These are phyloP conservation scores for Cyclostephanos invisitatus DNA, from an alignment of 108 stramenopile species.

Conservation along the genomic window DNA sequence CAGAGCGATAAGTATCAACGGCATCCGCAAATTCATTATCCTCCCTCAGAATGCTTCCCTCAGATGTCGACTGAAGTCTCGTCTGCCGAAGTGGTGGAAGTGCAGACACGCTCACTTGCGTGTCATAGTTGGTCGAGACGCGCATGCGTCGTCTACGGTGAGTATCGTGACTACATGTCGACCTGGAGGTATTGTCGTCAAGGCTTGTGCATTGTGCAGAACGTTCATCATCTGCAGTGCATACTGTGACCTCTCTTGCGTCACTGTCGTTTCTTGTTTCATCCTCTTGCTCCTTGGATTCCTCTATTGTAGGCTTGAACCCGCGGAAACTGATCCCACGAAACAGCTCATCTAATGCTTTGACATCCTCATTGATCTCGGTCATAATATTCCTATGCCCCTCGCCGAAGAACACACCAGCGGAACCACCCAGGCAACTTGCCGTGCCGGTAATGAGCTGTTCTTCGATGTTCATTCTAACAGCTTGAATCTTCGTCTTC, in stretches of 20 bases:
- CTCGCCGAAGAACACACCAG: constrained; percentile 36
- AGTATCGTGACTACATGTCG: constrained; percentile 4
- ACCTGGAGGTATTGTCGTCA: constrained; percentile 8
- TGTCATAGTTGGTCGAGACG: background rate
- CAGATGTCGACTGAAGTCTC: constrained; percentile 12
- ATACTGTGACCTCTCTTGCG: background rate
- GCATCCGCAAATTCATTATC: constrained; percentile 63
- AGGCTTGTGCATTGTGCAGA: constrained; percentile 8
- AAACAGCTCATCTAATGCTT: constrained; percentile 81
- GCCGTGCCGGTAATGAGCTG: constrained; percentile 22
- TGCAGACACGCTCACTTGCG: constrained; percentile 5
- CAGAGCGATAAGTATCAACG: constrained; percentile 55
- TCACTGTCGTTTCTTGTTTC: constrained; percentile 24
- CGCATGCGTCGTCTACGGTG: constrained; percentile 21
- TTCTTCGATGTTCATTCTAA: constrained; percentile 31
- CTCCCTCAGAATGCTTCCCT: constrained; percentile 17
- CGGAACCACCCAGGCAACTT: constrained; percentile 30
- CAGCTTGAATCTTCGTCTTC: constrained; percentile 70
- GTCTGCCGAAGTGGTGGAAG: constrained; percentile 18
- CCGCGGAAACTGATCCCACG: constrained; percentile 75
- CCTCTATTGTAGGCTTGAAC: constrained; percentile 1
- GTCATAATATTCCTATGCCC: constrained; percentile 62
- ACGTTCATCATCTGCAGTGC: constrained; percentile 9
- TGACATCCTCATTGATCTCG: constrained; percentile 82
- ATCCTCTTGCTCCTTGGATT: background rate